Evolutionary conservation across 345 rosid genomes (phyloP), one percentile per base, ranked within the genome.

Genomic region (Sapria himalayana): DNA sequence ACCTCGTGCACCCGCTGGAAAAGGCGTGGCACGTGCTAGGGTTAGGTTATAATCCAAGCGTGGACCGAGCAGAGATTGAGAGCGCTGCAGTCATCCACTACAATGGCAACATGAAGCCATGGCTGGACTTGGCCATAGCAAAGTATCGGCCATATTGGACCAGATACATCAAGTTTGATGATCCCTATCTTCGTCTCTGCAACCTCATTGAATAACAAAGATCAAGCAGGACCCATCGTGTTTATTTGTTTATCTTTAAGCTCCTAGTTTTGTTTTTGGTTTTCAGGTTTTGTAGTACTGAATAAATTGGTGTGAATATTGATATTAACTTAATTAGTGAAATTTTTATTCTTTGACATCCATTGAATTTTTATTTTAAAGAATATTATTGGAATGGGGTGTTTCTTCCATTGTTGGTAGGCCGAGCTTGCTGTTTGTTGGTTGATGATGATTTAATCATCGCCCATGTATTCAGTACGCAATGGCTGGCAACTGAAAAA

Each of bases 11-110:
- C 37, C 81, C 99, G 0, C 77, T 91, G 15, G 68, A 77, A 51
- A 91, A 91, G 76, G 62, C 79, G 39, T 91, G 99, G 99, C 99
- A 91, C 27, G 95, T 91, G 22, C 86, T 84, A 35, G 99, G 99
- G 46, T 63, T 91, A 41, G 99, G 99, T 43, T 91, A 91, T 47
- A 80, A 80, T 67, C 99, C 99, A 11, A 80, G 95, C 46, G 23
- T 91, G 15, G 85, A 65, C 52, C 65, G 60, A 32, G 61, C 66
- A 27, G 95, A 91, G 64, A 84, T 91, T 23, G 86, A 77, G 24
- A 76, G 56, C 33, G 99, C 99, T 32, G 93, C 95, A 11, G 99
- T 91, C 31, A 29, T 91, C 44, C 99, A 91, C 56, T 91, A 91
- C 50, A 91, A 91, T 27, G 99, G 95, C 52, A 91, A 91, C 67